Evolutionary conservation across 2,329 filamentous ascomycete genomes (phyloP), one percentile per base, ranked within the genome.

Genomic region (Lizonia empirigonia): DNA sequence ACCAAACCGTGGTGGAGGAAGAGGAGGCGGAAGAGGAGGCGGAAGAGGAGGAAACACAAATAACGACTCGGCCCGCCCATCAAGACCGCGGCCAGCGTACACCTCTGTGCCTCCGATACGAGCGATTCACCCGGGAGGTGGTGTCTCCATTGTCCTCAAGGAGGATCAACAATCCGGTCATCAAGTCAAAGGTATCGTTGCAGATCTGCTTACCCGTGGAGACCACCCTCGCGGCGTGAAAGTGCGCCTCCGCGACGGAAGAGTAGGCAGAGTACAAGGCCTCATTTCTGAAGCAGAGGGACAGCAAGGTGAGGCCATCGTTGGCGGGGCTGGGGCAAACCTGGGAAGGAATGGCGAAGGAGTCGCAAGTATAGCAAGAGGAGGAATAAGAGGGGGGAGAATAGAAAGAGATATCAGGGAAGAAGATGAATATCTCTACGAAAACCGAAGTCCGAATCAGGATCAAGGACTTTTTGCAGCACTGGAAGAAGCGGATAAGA

Each of bases 161-260:
- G 78, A 82, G 54, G 89, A 93, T 71, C 89, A 93, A 68, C 82
- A 82, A 1, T 91, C 88, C 0, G 89, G 89, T 6, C 81, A 82
- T 36, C 85, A 90, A 62, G 88, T 90, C 1, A 76, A 79, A 35
- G 89, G 89, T 19, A 72, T 79, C 5, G 84, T 93, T 1, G 79
- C 80, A 44, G 83, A 90, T 36, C 71, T 92, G 0, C 77, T 93
- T 38, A 92, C 89, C 2, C 78, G 82, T 1, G 87, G 88, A 20
- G 84, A 92, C 60, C 89, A 93, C 63, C 87, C 88, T 2, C 81
- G 87, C 8, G 89, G 89, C 27, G 89, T 92, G 75, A 93, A 92
- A 71, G 88, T 92, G 19, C 83, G 89, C 2, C 77, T 93, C 5
- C 74, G 77, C 1, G 87, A 89, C 68, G 89, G 89, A 1, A 80